A percentile compares a stretch with the other conserved stretches of the same genome.
These are phyloP conservation scores for Peribolospora baueri DNA, from an alignment of 768 basidiomycete species.

Conservation along the genomic window DNA sequence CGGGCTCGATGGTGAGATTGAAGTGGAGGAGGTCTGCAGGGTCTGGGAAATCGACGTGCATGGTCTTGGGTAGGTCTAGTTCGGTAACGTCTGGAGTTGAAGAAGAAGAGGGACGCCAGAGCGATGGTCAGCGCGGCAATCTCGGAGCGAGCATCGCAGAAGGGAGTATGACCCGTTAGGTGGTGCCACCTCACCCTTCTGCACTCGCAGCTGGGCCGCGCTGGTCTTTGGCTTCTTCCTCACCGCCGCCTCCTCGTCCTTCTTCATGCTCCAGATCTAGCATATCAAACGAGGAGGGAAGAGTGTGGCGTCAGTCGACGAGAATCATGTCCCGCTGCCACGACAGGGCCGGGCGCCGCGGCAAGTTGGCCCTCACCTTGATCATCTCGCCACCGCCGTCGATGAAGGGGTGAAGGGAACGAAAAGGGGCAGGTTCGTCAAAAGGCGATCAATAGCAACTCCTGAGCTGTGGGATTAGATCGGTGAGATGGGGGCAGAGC, in stretches of 20 bases:
- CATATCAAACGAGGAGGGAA: neutral
- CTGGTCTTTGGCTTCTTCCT: slow-evolving; percentile 98
- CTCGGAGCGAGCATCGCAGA: neutral
- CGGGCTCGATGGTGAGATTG: slow-evolving; percentile 76
- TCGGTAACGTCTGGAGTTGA: slow-evolving; percentile 63
- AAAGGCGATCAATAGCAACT: no score
- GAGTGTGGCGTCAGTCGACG: no score
- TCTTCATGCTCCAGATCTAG: slow-evolving; percentile 99
- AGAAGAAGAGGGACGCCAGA: no score
- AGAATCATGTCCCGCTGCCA: no score
- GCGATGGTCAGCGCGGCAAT: neutral
- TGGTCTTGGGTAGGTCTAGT: slow-evolving; percentile 79
- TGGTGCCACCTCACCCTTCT: slow-evolving; percentile 48
- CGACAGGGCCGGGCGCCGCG: no score
- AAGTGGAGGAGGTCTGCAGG: slow-evolving; percentile 89
- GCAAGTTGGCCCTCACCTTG: no score
- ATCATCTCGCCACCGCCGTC: no score
- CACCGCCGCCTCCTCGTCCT: slow-evolving; percentile 86
- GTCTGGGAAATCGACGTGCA: slow-evolving; percentile 87
- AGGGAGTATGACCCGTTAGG: neutral
- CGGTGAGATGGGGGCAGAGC: no score
- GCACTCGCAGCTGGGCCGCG: slow-evolving; percentile 95
- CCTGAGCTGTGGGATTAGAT: no score
- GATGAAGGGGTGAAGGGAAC: no score
- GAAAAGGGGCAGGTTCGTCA: no score